Conservation (phyloP, 2,329 filamentous ascomycete genomes). For the Grosmannia clavigera region DNA sequence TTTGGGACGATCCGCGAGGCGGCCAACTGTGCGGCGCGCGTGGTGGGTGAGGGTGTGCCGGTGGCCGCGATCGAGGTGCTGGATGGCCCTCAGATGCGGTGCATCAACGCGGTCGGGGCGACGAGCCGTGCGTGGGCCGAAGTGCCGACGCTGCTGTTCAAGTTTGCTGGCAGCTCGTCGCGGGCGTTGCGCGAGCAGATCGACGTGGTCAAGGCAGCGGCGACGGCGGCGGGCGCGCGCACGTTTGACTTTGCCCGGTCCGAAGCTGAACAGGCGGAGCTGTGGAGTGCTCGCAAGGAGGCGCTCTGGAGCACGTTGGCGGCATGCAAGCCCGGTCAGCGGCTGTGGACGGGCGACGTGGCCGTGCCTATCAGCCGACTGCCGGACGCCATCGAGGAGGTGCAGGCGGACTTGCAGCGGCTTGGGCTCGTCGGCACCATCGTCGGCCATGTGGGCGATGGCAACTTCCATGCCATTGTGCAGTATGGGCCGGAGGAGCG, state of each 20-base stretch:
- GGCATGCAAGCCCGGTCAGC: constrained; percentile 50
- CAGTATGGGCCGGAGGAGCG: constrained; percentile 55
- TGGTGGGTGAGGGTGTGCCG: constrained; percentile 69
- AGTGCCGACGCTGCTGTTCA: constrained; percentile 71
- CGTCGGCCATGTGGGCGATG: constrained; percentile 60
- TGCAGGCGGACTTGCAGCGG: constrained; percentile 53
- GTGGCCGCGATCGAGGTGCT: constrained; percentile 88
- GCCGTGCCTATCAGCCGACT: constrained; percentile 68
- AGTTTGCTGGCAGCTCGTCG: constrained; percentile 59
- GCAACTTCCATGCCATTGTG: constrained; percentile 52
- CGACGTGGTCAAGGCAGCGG: constrained; percentile 49
- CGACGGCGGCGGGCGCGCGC: constrained; percentile 47
- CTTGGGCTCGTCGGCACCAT: constrained; percentile 64
- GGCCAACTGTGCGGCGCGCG: constrained; percentile 65
- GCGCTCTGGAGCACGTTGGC: constrained; percentile 72
- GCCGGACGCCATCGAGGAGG: constrained; percentile 66
- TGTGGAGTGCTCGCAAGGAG: constrained; percentile 78
- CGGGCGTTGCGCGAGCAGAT: constrained; percentile 67
- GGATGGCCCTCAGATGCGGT: constrained; percentile 79
- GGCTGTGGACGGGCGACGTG: constrained; percentile 78
- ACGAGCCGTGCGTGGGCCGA: constrained; percentile 59
- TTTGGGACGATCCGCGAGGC: constrained; percentile 52
- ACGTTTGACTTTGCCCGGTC: constrained; percentile 67
- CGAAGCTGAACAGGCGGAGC: constrained; percentile 55
- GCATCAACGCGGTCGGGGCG: constrained; percentile 52